These are phyloP conservation scores for Talaromyces nanjingensis DNA, from an alignment of 495 filamentous ascomycete genomes.

Conservation along the genomic window DNA sequence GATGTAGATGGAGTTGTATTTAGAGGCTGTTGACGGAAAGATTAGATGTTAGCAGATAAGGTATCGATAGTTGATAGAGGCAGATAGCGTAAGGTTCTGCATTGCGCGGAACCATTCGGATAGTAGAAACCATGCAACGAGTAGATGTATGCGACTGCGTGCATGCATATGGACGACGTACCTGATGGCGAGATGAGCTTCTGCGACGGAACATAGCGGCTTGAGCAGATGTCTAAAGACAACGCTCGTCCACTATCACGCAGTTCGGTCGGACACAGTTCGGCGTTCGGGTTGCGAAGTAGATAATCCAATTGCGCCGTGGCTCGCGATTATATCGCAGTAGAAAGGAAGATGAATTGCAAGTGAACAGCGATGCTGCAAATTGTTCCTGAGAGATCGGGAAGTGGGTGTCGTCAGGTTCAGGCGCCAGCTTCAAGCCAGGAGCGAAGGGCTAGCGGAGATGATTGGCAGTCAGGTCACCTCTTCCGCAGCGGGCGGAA, in stretches of 20 bases:
- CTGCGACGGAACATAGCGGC: constrained; percentile 46
- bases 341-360: neutral
- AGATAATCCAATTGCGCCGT: neutral
- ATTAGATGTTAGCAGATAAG: constrained; percentile 12
- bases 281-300: neutral
- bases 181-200: constrained; percentile 48
- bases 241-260: neutral
- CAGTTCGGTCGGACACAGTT: neutral
- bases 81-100: neutral
- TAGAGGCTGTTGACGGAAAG: constrained; percentile 39
- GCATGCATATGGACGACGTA: constrained; percentile 22
- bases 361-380: neutral
- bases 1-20: constrained; percentile 57
- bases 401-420: neutral
- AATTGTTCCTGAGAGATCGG: neutral
- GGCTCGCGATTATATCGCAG: neutral
- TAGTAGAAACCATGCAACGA: neutral
- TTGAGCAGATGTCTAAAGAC: neutral
- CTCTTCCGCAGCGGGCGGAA: neutral
- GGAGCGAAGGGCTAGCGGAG: constrained; percentile 1
- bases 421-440: neutral
- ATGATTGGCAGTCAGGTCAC: neutral
- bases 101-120: neutral
- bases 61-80: constrained; percentile 4
- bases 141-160: neutral